These are phyloP conservation scores for Kandelia obovata DNA, from an alignment of 345 rosid genomes.

Conservation along the genomic window DNA sequence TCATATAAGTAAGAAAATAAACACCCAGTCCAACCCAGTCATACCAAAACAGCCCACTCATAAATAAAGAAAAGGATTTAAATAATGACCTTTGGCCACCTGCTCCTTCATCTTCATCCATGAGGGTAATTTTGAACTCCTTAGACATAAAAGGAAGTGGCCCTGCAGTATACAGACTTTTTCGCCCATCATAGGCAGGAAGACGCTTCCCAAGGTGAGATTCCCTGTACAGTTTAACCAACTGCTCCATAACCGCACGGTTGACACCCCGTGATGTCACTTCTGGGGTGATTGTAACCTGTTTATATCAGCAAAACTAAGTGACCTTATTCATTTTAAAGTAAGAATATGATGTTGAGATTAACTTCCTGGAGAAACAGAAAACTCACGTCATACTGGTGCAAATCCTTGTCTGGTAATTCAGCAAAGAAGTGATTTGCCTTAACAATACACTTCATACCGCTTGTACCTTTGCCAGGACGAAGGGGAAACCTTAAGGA, in stretches of 20 bases:
- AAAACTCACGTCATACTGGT: slow-evolving; percentile 83
- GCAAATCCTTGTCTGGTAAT: slow-evolving; percentile 86
- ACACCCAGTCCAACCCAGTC: too few species aligned
- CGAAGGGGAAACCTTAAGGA: slow-evolving; percentile 74
- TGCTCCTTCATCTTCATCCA: slow-evolving; percentile 82
- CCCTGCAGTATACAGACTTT: slow-evolving; percentile 91
- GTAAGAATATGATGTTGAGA: too few species aligned
- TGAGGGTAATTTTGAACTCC: slow-evolving; percentile 66
- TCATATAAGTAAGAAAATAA: too few species aligned
- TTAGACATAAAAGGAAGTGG: slow-evolving; percentile 75
- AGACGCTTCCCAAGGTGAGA: slow-evolving; percentile 90
- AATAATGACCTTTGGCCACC: slow-evolving; percentile 57
- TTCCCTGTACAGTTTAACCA: slow-evolving; percentile 52
- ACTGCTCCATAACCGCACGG: slow-evolving; percentile 78
- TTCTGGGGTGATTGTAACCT: slow-evolving; percentile 85
- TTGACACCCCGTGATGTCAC: slow-evolving; percentile 75
- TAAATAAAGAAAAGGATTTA: neutral
- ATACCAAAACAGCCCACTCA: too few species aligned
- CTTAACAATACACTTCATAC: slow-evolving; percentile 71
- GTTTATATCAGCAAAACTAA: neutral
- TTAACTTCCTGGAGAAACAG: neutral
- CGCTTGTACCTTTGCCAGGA: slow-evolving; percentile 69
- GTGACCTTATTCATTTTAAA: neutral
- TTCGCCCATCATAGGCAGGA: slow-evolving; percentile 93
- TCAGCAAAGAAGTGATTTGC: slow-evolving; percentile 97